Conservation (phyloP, 371 early-diverging fungal genomes). For the Umbelopsis sp. region DNA sequence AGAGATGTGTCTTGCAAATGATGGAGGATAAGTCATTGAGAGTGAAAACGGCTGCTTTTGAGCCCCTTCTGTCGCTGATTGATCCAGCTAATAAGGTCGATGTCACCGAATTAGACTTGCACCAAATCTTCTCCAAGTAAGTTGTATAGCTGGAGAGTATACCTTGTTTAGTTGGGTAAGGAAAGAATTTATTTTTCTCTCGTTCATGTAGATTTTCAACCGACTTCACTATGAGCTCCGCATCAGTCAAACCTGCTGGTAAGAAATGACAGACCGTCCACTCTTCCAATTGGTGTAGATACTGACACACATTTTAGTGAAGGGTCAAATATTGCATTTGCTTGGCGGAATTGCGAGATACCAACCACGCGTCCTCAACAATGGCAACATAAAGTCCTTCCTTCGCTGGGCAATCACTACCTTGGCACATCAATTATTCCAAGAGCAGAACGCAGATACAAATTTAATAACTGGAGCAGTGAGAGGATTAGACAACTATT, state of each 20-base stretch:
- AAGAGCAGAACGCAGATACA: conserved; percentile 34
- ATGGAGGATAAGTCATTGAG: conserved; percentile 10
- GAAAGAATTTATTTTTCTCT: not conserved
- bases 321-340: conserved; percentile 51
- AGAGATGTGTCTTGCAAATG: conserved; percentile 19
- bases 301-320: conserved; percentile 26
- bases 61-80: conserved; percentile 18
- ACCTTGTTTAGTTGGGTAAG: conserved; percentile 52
- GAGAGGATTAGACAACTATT: conserved; percentile 38
- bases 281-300: too few relatives aligned
- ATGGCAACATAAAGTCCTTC: conserved; percentile 25
- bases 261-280: not conserved
- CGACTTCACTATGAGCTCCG: conserved; percentile 24
- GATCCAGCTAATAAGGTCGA: conserved; percentile 22
- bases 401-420: conserved; percentile 46
- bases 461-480: conserved; percentile 42
- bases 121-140: conserved; percentile 1
- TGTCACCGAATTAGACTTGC: not conserved
- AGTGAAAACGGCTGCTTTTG: conserved; percentile 16
- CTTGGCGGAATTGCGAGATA: conserved; percentile 48
- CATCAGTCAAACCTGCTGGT: conserved; percentile 20
- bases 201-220: not conserved
- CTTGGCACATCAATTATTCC: conserved; percentile 38
- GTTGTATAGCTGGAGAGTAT: conserved; percentile 14
- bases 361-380: conserved; percentile 32